phyloP scores from a whole-genome alignment of 345 rosid genomes.

The Salix exigua region DNA sequence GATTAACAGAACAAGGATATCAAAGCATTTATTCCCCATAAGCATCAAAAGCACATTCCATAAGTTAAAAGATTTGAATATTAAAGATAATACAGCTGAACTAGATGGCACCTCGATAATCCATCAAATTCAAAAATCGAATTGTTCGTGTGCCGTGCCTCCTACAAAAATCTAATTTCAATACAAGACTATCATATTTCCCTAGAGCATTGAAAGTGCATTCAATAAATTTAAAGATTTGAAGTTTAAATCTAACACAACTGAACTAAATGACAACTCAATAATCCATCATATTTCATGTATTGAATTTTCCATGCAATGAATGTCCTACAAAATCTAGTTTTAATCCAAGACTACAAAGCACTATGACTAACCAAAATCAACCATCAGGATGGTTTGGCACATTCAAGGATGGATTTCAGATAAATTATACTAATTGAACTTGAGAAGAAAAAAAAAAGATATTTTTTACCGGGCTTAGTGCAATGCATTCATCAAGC shows the following conservation, averaged over 20 bases:
- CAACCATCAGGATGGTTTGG: background rate
- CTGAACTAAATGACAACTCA: no score
- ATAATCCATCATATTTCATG: no score
- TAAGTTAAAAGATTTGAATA: background rate
- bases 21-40: no score
- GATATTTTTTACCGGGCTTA: constrained; percentile 40
- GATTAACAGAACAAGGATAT: background rate
- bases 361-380: background rate
- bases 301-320: background rate
- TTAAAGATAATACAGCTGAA: background rate
- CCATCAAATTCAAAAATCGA: no score
- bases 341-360: background rate
- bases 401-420: background rate
- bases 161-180: no score
- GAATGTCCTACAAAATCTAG: background rate
- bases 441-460: background rate
- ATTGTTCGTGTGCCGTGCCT: no score
- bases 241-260: no score
- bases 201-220: no score
- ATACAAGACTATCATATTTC: no score
- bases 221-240: no score
- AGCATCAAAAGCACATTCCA: no score
- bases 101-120: no score
- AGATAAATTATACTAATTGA: background rate
- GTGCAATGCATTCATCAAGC: constrained; percentile 67